Conservation (phyloP, 805 yeast genomes). For the Clavispora vitiphila region DNA sequence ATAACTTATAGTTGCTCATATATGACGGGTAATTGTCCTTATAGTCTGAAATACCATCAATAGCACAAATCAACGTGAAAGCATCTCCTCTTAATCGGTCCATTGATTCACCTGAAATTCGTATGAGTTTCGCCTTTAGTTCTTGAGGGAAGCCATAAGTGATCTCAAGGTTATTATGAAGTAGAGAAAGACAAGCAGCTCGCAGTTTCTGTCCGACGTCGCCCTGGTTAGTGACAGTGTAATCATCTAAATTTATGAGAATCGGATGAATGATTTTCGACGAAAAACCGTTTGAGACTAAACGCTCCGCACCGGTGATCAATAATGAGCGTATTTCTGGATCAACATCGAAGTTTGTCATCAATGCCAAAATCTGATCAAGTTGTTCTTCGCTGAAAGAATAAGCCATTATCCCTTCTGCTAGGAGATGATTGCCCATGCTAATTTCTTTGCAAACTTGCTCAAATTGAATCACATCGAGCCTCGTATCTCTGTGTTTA, state of each 20-base stretch:
- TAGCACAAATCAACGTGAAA: constrained; percentile 26
- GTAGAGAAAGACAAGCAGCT: constrained; percentile 39
- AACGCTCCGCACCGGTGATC: background rate
- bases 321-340: constrained; percentile 22
- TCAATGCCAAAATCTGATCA: constrained; percentile 19
- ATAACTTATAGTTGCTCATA: constrained; percentile 6
- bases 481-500: background rate
- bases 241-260: constrained; percentile 58
- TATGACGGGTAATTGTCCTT: background rate
- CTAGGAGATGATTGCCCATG: constrained; percentile 30
- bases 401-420: constrained; percentile 31
- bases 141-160: background rate
- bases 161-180: constrained; percentile 22
- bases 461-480: background rate
- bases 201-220: constrained; percentile 87
- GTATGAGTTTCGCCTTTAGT: constrained; percentile 36
- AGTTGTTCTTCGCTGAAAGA: constrained; percentile 11
- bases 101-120: constrained; percentile 62
- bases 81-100: constrained; percentile 48
- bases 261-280: constrained; percentile 1
- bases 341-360: constrained; percentile 23
- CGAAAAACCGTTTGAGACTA: background rate
- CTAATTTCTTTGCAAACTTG: background rate
- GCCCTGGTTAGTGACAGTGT: constrained; percentile 75
- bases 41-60: constrained; percentile 9